Base-by-base conservation (phyloP, 2,329 filamentous ascomycete genomes). In the Arthrinium puccinioides region DNA sequence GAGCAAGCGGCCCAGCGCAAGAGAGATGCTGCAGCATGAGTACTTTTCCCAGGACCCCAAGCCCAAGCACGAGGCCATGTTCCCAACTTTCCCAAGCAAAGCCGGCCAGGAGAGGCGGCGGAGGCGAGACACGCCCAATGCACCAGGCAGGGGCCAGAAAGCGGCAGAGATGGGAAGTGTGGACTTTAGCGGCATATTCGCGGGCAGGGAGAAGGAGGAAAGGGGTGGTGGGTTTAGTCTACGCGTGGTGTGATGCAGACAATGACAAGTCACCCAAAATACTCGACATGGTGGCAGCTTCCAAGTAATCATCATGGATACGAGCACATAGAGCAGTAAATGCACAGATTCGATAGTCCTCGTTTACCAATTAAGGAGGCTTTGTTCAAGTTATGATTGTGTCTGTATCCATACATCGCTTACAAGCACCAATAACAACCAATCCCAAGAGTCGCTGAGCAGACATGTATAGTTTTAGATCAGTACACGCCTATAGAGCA, bases 21-120 rank as follows among this genome's bases (percentile, higher is more conserved):
- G 67, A 34, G 76, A 88, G 42, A 80, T 94, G 56, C 70, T 97
- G 24, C 66, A 72, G 32, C 87, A 96, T 59, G 70, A 79, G 24
- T 98, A 94, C 60, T 98, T 98, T 60, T 69, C 61, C 14, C 89
- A 97, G 63, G 84, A 94, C 49, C 92, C 92, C 1, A 84, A 84
- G 43, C 87, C 89, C 2, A 97, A 97, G 64, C 80, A 83, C 7
- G 84, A 87, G 56, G 84, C 83, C 51, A 83, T 98, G 81, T 97
- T 98, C 56, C 92, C 92, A 3, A 97, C 92, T 0, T 98, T 97
- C 57, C 92, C 92, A 0, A 92, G 85, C 51, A 96, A 94, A 61
- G 92, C 92, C 0, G 87, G 88, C 2, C 84, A 92, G 67, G 92
- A 98, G 68, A 83, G 81, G 54, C 70, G 88, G 49, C 69, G 86